Evolutionary conservation across 495 filamentous ascomycete species (phyloP).

Genomic region (Podospora didyma): DNA sequence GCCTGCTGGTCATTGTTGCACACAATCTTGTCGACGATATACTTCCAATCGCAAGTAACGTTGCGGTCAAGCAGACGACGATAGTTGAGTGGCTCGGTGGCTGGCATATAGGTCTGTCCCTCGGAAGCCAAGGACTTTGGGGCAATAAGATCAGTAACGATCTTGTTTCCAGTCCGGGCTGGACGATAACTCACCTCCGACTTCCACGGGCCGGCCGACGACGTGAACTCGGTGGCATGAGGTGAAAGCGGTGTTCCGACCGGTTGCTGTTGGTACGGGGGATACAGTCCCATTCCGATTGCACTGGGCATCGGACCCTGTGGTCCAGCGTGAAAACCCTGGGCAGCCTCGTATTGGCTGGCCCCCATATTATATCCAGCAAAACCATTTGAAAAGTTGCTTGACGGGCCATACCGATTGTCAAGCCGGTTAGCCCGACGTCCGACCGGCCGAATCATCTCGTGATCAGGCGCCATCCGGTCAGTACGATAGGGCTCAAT

Average conservation of each 20-base stretch:
- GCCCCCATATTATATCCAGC: constrained; percentile 21
- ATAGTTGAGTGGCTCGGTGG: constrained; percentile 94
- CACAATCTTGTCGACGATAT: constrained; percentile 98
- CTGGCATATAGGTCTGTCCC: constrained; percentile 75
- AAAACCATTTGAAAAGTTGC: constrained; percentile 21
- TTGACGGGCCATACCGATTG: constrained; percentile 30
- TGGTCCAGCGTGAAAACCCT: constrained; percentile 24
- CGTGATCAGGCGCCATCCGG: constrained; percentile 43
- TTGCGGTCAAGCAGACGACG: constrained; percentile 92
- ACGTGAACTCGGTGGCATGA: constrained; percentile 76
- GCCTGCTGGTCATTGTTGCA: constrained; percentile 99
- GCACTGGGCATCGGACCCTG: constrained; percentile 22
- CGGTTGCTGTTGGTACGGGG: constrained; percentile 64
- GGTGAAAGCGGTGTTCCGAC: constrained; percentile 81
- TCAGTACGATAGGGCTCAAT: constrained; percentile 40
- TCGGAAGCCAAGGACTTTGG: constrained; percentile 44
- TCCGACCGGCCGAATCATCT: constrained; percentile 34
- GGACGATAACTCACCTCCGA: constrained; percentile 42
- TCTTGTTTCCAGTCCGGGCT: neutral
- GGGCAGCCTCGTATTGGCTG: constrained; percentile 32
- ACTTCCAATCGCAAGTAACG: constrained; percentile 98
- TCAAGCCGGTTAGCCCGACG: constrained; percentile 43
- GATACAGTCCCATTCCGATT: constrained; percentile 47
- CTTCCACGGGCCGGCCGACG: constrained; percentile 42
- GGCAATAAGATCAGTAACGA: constrained; percentile 11